A percentile compares a stretch with the other conserved stretches of the same genome.
Evolutionary conservation across 768 basidiomycete species (phyloP).

Genomic region (Cytidiella melzeri): DNA sequence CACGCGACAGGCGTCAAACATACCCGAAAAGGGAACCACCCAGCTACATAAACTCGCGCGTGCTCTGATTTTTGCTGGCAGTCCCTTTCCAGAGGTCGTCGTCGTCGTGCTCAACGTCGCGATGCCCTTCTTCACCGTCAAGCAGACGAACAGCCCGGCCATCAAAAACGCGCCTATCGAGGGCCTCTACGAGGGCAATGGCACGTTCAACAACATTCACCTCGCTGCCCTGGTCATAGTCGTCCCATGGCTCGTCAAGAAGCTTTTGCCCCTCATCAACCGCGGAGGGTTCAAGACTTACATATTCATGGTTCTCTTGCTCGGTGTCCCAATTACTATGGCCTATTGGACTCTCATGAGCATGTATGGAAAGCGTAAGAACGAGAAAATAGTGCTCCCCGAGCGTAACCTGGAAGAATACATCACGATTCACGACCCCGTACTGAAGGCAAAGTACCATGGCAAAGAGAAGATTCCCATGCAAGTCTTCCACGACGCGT

Average conservation of each 20-base stretch:
- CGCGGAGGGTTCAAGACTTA: conserved; percentile 86
- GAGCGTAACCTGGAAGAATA: conserved; percentile 85
- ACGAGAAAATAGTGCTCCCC: conserved; percentile 81
- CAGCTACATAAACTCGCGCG: conserved; percentile 6
- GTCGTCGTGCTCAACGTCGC: background rate
- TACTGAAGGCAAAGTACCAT: conserved; percentile 72
- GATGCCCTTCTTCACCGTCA: conserved; percentile 44
- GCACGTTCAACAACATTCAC: conserved; percentile 74
- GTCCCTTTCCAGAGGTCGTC: background rate
- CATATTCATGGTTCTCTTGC: conserved; percentile 67
- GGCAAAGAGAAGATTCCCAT: conserved; percentile 93
- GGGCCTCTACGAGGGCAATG: conserved; percentile 82
- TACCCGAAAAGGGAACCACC: background rate
- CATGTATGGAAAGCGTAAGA: conserved; percentile 71
- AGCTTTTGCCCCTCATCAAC: conserved; percentile 73
- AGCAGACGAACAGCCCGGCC: conserved; percentile 61
- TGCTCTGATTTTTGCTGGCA: background rate
- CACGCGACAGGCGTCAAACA: conserved; percentile 10
- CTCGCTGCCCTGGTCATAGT: conserved; percentile 71
- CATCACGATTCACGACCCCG: conserved; percentile 82
- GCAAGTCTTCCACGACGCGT: conserved; percentile 96
- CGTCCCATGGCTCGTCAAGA: conserved; percentile 82
- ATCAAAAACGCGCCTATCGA: conserved; percentile 83
- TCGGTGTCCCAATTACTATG: conserved; percentile 71
- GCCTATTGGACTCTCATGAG: conserved; percentile 90